Conservation (phyloP, 176 grass and related monocot species). For the Chrysopogon serrulatus region DNA sequence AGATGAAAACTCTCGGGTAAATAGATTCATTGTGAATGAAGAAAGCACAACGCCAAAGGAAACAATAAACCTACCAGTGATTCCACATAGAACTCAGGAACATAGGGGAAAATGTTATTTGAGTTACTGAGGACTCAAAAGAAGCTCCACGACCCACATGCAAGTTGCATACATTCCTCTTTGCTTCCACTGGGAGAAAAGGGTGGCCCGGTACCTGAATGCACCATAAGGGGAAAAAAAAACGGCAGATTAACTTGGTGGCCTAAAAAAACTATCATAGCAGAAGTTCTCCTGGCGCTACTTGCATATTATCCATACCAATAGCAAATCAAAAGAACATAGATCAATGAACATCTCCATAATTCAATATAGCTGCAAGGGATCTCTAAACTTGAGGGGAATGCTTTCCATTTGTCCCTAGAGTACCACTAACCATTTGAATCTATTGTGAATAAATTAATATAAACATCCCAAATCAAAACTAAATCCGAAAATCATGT, state of each 20-base stretch:
- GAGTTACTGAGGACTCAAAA: slow-evolving; percentile 69
- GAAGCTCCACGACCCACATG: slow-evolving; percentile 87
- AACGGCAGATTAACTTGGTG: background rate
- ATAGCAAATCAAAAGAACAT: background rate
- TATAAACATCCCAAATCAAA: background rate
- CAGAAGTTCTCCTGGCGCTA: background rate
- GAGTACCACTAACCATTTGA: background rate
- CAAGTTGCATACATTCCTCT: slow-evolving; percentile 95
- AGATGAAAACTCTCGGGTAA: background rate
- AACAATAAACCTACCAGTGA: slow-evolving; percentile 55
- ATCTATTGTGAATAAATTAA: background rate
- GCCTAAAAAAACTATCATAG: background rate
- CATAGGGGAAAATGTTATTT: slow-evolving; percentile 48
- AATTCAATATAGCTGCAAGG: background rate
- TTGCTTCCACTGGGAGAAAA: slow-evolving; percentile 88
- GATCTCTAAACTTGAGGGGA: background rate
- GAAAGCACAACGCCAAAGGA: background rate
- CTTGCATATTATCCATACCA: background rate
- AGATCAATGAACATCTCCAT: background rate
- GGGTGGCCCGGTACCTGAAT: slow-evolving; percentile 74
- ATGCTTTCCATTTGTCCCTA: background rate
- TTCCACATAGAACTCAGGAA: slow-evolving; percentile 91
- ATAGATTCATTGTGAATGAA: slow-evolving; percentile 9
- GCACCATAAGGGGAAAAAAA: background rate
- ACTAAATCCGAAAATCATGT: background rate